Evolutionary conservation across 2,329 filamentous ascomycete species (phyloP).

Genomic region (Penicillium capsulatum): DNA sequence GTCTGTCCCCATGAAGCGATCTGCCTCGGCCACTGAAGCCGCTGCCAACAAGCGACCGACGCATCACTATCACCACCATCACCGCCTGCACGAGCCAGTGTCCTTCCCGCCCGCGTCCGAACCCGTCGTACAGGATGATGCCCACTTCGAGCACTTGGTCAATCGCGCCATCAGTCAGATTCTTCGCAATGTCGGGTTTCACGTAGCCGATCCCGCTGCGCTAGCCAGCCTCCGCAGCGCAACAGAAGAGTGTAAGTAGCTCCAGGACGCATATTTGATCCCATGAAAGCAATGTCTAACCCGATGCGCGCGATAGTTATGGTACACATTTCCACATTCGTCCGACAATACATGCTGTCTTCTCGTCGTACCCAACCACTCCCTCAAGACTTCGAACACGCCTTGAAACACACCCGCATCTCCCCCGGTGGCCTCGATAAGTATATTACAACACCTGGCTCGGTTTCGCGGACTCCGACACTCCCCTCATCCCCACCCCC

Average conservation of each 20-base stretch:
- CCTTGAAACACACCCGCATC: slow-evolving; percentile 31
- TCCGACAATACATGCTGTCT: slow-evolving; percentile 56
- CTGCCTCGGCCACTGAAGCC: slow-evolving; percentile 25
- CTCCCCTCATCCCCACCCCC: slow-evolving; percentile 40
- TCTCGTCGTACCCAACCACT: slow-evolving; percentile 54
- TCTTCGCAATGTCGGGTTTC: slow-evolving; percentile 52
- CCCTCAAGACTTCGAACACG: slow-evolving; percentile 56
- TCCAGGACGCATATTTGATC: not conserved
- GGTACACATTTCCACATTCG: slow-evolving; percentile 50
- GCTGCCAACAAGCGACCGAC: slow-evolving; percentile 33
- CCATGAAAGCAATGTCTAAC: slow-evolving; percentile 13
- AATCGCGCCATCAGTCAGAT: slow-evolving; percentile 52
- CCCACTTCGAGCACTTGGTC: slow-evolving; percentile 53
- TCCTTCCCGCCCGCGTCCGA: slow-evolving; percentile 27
- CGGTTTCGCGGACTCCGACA: slow-evolving; percentile 20
- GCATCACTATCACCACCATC: slow-evolving; percentile 41
- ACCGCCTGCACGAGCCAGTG: slow-evolving; percentile 38
- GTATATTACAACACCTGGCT: slow-evolving; percentile 29
- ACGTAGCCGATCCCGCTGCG: slow-evolving; percentile 52
- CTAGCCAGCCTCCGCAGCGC: slow-evolving; percentile 54
- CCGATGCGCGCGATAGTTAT: slow-evolving; percentile 46
- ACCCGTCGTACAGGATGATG: slow-evolving; percentile 48
- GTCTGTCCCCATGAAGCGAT: slow-evolving; percentile 32
- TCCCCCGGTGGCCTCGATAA: slow-evolving; percentile 33
- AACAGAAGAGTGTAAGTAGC: slow-evolving; percentile 55